These are phyloP conservation scores for Dichotomocladium elegans DNA, from an alignment of 371 early-diverging fungal genomes.

Conservation along the genomic window DNA sequence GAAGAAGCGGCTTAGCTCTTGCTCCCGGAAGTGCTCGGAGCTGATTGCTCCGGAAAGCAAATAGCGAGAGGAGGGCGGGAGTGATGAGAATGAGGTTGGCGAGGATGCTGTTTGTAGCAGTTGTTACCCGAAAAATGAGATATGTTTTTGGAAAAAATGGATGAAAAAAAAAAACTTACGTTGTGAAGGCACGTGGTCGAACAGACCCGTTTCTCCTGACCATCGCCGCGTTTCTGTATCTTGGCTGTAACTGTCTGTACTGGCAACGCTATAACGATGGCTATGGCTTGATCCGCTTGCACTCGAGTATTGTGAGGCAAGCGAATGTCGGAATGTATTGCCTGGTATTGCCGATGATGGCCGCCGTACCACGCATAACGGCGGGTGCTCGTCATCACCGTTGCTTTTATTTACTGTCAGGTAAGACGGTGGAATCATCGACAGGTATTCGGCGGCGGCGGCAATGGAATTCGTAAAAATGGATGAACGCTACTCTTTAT, in stretches of 20 bases:
- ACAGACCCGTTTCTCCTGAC: conserved; percentile 16
- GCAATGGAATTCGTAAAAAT: neutral
- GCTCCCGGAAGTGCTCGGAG: conserved; percentile 29
- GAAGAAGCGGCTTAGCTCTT: conserved; percentile 29
- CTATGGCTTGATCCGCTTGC: conserved; percentile 24
- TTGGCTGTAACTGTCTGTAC: conserved; percentile 17
- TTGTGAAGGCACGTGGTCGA: conserved; percentile 20
- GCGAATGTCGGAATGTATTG: conserved; percentile 24
- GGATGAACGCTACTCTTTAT: neutral
- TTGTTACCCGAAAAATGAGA: neutral
- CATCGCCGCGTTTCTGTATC: conserved; percentile 15
- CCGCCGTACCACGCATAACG: neutral
- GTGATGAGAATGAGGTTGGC: conserved; percentile 21
- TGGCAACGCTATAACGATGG: conserved; percentile 27
- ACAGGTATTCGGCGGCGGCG: neutral
- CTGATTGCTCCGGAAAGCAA: conserved; percentile 29
- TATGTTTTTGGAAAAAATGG: neutral
- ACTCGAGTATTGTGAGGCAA: conserved; percentile 32
- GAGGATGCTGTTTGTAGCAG: conserved; percentile 5
- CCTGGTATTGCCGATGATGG: neutral
- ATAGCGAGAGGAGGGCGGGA: conserved; percentile 30
- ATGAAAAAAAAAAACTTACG: conserved; percentile 13
- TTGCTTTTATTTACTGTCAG: conserved; percentile 4
- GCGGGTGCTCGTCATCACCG: conserved; percentile 8
- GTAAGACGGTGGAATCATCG: conserved; percentile 5